phyloP scores from a whole-genome alignment of 805 yeast species.

The Metschnikowia lachancei region DNA sequence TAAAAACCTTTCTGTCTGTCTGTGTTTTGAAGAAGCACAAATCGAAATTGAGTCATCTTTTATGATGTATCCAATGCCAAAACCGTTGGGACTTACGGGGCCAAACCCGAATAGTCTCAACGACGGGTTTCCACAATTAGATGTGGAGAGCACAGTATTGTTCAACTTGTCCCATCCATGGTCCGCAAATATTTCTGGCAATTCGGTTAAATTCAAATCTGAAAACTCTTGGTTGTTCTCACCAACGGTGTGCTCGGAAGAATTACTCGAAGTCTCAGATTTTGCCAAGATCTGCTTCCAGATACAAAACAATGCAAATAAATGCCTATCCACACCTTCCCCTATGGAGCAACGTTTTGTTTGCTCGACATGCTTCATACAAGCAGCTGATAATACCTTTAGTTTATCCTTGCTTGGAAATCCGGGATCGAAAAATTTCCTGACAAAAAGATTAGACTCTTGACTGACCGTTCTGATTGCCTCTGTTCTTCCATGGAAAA shows the following conservation, averaged over 20 bases:
- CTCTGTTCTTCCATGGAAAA: conserved; percentile 89
- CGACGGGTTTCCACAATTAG: conserved; percentile 63
- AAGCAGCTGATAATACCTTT: conserved; percentile 61
- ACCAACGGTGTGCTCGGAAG: conserved; percentile 35
- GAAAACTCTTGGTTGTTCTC: conserved; percentile 17
- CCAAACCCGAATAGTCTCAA: conserved; percentile 58
- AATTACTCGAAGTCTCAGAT: conserved; percentile 16
- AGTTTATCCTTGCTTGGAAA: conserved; percentile 59
- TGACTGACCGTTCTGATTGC: conserved; percentile 82
- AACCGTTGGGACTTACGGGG: conserved; percentile 57
- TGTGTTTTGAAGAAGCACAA: conserved; percentile 58
- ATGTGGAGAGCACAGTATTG: conserved; percentile 61
- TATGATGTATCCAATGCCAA: conserved; percentile 55
- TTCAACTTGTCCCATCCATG: conserved; percentile 85
- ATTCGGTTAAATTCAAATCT: conserved; percentile 25
- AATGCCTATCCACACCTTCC: conserved; percentile 87
- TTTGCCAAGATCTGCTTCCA: conserved; percentile 66
- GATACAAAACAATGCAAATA: conserved; percentile 81
- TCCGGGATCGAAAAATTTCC: conserved; percentile 73
- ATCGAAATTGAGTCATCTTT: conserved; percentile 51
- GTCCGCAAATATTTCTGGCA: conserved; percentile 80
- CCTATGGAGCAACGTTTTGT: conserved; percentile 73
- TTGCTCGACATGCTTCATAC: conserved; percentile 62
- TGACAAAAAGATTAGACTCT: conserved; percentile 77
- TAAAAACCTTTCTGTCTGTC: conserved; percentile 56